Evolutionary conservation across 1,139 yeast species (phyloP).

Genomic region (Casaregolazyma suthepensis): DNA sequence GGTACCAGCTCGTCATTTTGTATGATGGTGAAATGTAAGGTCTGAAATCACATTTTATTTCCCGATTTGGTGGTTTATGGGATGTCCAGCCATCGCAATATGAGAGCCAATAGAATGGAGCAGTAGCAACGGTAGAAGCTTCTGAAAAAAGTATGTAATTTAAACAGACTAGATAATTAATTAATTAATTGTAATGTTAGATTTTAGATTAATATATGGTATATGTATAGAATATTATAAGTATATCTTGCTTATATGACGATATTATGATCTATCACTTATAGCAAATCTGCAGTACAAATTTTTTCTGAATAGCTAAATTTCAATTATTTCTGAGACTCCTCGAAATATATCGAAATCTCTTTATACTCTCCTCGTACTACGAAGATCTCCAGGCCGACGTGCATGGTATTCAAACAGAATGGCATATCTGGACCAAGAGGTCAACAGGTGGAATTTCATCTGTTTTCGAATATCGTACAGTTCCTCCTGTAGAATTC

Average conservation of each 20-base stretch:
- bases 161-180: too few species aligned
- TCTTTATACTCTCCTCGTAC: not conserved
- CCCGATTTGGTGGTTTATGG: not conserved
- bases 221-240: too few species aligned
- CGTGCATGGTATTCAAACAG: not conserved
- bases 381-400: not conserved
- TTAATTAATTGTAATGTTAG: too few species aligned
- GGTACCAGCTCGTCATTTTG: not conserved
- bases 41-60: not conserved
- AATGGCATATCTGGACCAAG: not conserved
- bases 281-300: not conserved
- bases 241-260: not conserved
- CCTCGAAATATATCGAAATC: not conserved
- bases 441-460: not conserved
- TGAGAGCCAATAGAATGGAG: not conserved
- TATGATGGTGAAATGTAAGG: not conserved
- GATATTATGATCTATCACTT: not conserved
- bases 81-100: not conserved
- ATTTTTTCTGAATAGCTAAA: not conserved
- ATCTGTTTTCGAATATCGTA: not conserved
- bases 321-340: not conserved
- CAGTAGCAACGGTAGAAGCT: not conserved
- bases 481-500: not conserved
- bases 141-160: too few species aligned
- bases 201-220: too few species aligned